phyloP scores from a whole-genome alignment of 225 moss, liverwort and hornwort species.

The Takakia lepidozioides region DNA sequence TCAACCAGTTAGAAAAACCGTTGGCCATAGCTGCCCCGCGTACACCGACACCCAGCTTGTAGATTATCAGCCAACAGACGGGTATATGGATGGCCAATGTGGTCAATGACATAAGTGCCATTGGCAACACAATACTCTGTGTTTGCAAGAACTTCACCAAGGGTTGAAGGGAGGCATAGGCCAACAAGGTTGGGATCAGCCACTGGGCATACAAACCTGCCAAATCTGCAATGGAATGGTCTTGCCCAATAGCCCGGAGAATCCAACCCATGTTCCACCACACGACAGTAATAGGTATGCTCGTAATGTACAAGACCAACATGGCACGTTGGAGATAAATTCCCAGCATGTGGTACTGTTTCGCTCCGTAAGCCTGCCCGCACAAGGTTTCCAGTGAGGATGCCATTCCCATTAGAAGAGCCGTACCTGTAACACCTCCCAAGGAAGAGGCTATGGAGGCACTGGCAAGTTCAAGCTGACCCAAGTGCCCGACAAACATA shows the following conservation, averaged over 20 bases:
- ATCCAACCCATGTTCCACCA: conserved; percentile 31
- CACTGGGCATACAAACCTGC: conserved; percentile 26
- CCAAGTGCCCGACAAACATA: conserved; percentile 48
- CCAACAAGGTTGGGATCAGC: conserved; percentile 34
- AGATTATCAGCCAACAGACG: conserved; percentile 26
- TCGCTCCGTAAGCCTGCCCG: conserved; percentile 47
- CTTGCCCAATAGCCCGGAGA: conserved; percentile 25
- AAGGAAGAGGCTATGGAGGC: conserved; percentile 37
- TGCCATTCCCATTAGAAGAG: conserved; percentile 37
- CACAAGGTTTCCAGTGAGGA: conserved; percentile 34
- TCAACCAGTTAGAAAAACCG: conserved; percentile 49
- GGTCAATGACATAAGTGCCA: conserved; percentile 19
- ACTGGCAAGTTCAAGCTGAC: conserved; percentile 34
- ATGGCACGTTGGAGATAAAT: conserved; percentile 39
- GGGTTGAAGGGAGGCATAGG: conserved; percentile 25
- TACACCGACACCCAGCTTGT: conserved; percentile 18
- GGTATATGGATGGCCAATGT: conserved; percentile 30
- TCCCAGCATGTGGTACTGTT: conserved; percentile 32
- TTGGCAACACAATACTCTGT: no score
- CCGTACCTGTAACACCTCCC: conserved; percentile 24
- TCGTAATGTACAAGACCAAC: conserved; percentile 16
- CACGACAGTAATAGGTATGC: conserved; percentile 20
- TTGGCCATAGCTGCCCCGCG: conserved; percentile 38
- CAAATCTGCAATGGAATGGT: conserved; percentile 23
- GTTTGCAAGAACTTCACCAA: conserved; percentile 39